These are phyloP conservation scores for Yamadazyma tumulicola DNA, from an alignment of 805 yeast species.

Conservation along the genomic window DNA sequence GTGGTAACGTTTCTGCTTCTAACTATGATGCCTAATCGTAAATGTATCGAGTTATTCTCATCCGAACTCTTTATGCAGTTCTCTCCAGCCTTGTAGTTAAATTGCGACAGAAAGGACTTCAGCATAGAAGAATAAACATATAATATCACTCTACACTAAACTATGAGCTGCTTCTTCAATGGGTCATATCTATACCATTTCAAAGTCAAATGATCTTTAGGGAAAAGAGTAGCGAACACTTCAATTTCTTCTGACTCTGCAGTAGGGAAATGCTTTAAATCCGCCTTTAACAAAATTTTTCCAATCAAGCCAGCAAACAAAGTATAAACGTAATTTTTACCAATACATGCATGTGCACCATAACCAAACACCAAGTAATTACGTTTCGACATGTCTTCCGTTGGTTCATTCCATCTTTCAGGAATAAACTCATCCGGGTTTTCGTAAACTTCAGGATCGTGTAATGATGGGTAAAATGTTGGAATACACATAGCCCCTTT, in stretches of 20 bases:
- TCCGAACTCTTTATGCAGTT: not conserved
- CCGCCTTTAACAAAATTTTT: conserved; percentile 77
- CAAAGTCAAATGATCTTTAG: conserved; percentile 87
- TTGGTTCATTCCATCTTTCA: conserved; percentile 91
- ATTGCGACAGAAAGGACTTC: not conserved
- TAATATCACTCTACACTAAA: not conserved
- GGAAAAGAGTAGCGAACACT: conserved; percentile 98
- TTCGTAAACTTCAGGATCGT: conserved; percentile 95
- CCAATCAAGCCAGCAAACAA: conserved; percentile 88
- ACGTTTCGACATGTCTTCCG: conserved; percentile 71
- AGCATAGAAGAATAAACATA: not conserved
- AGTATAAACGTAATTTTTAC: conserved; percentile 90
- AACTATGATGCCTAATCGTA: conserved; percentile 77
- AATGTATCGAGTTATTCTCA: no score
- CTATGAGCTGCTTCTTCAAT: conserved; percentile 1
- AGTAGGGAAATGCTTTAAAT: conserved; percentile 80
- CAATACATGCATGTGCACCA: conserved; percentile 95
- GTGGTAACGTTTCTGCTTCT: conserved; percentile 96
- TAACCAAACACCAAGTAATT: conserved; percentile 97
- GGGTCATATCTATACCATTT: conserved; percentile 70
- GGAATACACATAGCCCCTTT: conserved; percentile 98
- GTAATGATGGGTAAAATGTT: conserved; percentile 90
- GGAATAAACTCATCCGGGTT: conserved; percentile 94
- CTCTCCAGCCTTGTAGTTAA: not conserved
- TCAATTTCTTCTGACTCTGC: conserved; percentile 85